Evolutionary conservation across 192 early-diverging fungal genomes (phyloP), one percentile per base, ranked within the genome.

Genomic region (Funneliformis mosseae): DNA sequence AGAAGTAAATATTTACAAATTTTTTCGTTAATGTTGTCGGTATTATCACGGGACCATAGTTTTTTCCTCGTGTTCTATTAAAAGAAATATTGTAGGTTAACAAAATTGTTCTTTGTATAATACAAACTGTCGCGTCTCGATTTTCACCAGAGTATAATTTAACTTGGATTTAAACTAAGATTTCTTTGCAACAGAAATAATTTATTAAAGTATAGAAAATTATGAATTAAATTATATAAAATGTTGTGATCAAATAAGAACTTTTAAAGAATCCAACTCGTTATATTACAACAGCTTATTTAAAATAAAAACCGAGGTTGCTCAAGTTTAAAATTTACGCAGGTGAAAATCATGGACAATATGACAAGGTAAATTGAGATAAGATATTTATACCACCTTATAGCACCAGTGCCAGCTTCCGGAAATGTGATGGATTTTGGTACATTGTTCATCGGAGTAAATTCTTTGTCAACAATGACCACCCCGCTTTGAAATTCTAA

Each of bases 1-100:
- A 70, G 42, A 41, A 41, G 10, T 12, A 70, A 70, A 11, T 41
- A 43, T 42, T n/a, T 79, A 79, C 77, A 21, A 87, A 50, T 87
- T 85, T 86, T 78, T 88, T 87, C 16, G 73, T 23, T 8, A 83
- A 82, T 5, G 64, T 63, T 6, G 75, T 85, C 3, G 91, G 91
- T 74, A 91, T 80, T 48, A 82, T 48, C 25, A 83, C 83, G 21
- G 55, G 33, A n/a, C 42, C 76, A 42, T 41, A 38, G 14, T 41
- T 33, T 50, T 41, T 79, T 2, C 43, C 23, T 1, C 77, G 42
- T 9, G 77, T 21, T 38, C 77, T 79, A 41, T 64, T 43, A 1
- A 42, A 14, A 14, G 43, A n/a, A 18, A 74, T 8, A 46, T 7
- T 48, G 4, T 28, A 46, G 25, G 46, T 74, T 1, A 74, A n/a